Evolutionary conservation across 176 grass and related monocot species (phyloP).

Genomic region (Pharus latifolius): DNA sequence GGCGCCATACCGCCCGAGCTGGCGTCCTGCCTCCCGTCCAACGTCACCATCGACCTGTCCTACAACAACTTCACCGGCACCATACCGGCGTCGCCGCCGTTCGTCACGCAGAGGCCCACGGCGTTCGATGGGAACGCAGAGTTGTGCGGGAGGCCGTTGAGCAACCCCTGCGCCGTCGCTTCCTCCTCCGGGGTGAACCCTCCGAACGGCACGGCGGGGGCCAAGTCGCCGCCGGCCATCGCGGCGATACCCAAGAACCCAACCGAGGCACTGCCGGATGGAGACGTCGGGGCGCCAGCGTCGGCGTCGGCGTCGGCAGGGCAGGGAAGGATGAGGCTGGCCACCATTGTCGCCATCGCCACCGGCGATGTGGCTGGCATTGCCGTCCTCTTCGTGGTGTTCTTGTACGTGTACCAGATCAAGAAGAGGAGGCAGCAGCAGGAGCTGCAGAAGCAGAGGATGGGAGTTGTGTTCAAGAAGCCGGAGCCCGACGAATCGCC

Average conservation of each 20-base stretch:
- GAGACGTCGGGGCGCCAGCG: background rate
- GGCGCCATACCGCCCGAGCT: slow-evolving; percentile 54
- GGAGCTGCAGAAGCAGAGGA: slow-evolving; percentile 24
- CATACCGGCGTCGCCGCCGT: slow-evolving; percentile 38
- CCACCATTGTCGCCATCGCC: slow-evolving; percentile 47
- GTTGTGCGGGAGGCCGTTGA: slow-evolving; percentile 62
- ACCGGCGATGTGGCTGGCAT: slow-evolving; percentile 58
- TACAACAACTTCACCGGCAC: slow-evolving; percentile 79
- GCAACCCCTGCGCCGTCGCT: slow-evolving; percentile 44
- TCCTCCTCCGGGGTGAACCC: slow-evolving; percentile 34
- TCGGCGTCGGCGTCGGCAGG: background rate
- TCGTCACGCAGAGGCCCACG: slow-evolving; percentile 35
- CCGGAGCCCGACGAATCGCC: slow-evolving; percentile 20
- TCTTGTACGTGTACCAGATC: slow-evolving; percentile 58
- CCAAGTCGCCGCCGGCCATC: slow-evolving; percentile 66
- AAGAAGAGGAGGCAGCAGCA: slow-evolving; percentile 43
- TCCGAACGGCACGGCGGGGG: slow-evolving; percentile 17
- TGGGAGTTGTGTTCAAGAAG: slow-evolving; percentile 36
- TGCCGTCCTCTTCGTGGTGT: slow-evolving; percentile 33
- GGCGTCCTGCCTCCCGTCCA: slow-evolving; percentile 43
- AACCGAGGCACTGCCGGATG: slow-evolving; percentile 9
- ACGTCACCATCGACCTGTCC: slow-evolving; percentile 62
- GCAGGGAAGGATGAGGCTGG: slow-evolving; percentile 18
- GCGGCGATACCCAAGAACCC: slow-evolving; percentile 66
- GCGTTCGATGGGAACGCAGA: slow-evolving; percentile 66